Conservation (phyloP, 768 basidiomycete species). For the Boletus huronensis region DNA sequence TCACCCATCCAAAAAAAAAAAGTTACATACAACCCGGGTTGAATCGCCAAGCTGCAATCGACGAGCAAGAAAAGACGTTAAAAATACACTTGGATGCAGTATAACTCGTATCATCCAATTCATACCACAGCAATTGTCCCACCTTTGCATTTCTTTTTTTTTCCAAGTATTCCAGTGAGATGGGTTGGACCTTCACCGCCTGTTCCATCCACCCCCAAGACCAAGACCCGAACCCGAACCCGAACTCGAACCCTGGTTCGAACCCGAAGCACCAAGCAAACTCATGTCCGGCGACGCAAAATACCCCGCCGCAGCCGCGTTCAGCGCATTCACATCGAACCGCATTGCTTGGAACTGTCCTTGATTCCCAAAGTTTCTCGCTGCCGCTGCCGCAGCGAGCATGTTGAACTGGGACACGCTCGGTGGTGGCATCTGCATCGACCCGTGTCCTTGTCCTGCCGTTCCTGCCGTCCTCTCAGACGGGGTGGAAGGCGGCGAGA, state of each 20-base stretch:
- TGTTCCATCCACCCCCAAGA: slow-evolving; percentile 6
- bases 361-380: slow-evolving; percentile 24
- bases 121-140: neutral
- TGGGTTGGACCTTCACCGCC: slow-evolving; percentile 1
- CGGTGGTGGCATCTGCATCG: neutral
- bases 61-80: neutral
- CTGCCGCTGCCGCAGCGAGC: slow-evolving; percentile 24
- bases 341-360: slow-evolving; percentile 22
- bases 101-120: neutral
- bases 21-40: neutral
- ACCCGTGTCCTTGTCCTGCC: neutral
- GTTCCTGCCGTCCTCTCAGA: neutral
- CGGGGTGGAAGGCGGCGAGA: slow-evolving; percentile 6
- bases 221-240: neutral
- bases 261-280: slow-evolving; percentile 9
- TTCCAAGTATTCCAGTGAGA: neutral
- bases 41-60: neutral
- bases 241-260: slow-evolving; percentile 1
- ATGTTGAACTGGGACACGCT: slow-evolving; percentile 28
- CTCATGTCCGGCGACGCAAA: slow-evolving; percentile 17
- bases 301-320: slow-evolving; percentile 17
- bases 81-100: slow-evolving; percentile 2
- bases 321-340: slow-evolving; percentile 13
- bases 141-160: neutral
- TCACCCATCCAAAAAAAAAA: neutral